Evolutionary conservation across 139 green algal species (phyloP).

Genomic region (Yamagishiella unicocca): DNA sequence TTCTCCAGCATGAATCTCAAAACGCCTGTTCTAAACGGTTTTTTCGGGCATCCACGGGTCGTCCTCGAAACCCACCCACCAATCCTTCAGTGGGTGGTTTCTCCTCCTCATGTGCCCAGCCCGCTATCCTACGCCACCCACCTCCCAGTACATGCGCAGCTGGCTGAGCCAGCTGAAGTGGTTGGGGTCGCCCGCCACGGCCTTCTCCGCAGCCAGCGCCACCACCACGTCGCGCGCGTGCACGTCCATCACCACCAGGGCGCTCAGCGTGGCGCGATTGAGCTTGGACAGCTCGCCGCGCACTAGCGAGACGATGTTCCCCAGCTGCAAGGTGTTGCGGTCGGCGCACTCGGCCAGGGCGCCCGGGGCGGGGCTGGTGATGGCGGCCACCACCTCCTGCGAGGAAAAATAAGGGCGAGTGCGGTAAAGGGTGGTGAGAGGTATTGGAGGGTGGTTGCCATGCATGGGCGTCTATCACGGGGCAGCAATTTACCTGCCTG

Average conservation of each 20-base stretch:
- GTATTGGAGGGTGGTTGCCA: too few relatives aligned
- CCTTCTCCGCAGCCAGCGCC: constrained; percentile 58
- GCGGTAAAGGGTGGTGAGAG: too few relatives aligned
- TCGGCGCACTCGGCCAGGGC: constrained; percentile 46
- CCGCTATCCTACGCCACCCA: not conserved
- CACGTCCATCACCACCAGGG: constrained; percentile 88
- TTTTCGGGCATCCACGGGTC: too few relatives aligned
- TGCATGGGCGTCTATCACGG: too few relatives aligned
- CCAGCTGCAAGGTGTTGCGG: constrained; percentile 63
- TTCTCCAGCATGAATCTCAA: too few relatives aligned
- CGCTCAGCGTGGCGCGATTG: constrained; percentile 75
- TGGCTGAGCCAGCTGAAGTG: constrained; percentile 84
- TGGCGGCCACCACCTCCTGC: constrained; percentile 42
- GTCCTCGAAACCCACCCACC: too few relatives aligned
- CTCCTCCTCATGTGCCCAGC: too few relatives aligned
- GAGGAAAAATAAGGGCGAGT: too few relatives aligned
- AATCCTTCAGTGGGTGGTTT: too few relatives aligned
- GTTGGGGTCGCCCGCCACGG: constrained; percentile 62
- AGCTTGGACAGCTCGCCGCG: constrained; percentile 72
- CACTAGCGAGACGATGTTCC: constrained; percentile 68
- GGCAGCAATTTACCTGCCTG: too few relatives aligned
- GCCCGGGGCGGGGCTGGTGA: constrained; percentile 26
- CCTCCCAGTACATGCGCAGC: constrained; percentile 87
- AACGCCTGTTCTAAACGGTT: too few relatives aligned
- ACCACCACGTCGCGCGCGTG: constrained; percentile 80